Percentiles rank a stretch among this genome's conserved stretches.
Evolutionary conservation across 2,329 filamentous ascomycete genomes (phyloP).

Genomic region (Stagonosporopsis chrysanthemi): DNA sequence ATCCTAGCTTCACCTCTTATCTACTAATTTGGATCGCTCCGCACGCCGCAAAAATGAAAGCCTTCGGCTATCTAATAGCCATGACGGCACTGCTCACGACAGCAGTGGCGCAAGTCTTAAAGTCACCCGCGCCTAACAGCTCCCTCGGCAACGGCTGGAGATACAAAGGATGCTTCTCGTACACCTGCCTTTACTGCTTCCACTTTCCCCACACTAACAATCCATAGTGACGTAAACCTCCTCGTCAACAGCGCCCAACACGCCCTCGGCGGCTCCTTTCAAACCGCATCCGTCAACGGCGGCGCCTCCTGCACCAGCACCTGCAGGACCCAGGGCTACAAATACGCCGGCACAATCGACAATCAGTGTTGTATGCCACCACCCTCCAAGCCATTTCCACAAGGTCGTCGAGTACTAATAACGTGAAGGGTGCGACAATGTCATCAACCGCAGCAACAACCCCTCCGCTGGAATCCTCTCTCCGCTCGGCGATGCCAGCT

Average conservation of each 20-base stretch:
- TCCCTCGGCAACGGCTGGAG: constrained; percentile 17
- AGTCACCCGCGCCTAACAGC: constrained; percentile 8
- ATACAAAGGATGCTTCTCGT: constrained; percentile 32
- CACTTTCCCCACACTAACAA: background rate
- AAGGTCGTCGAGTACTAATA: background rate
- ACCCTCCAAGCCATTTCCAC: no score
- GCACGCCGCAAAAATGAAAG: constrained; percentile 21
- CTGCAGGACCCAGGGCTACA: constrained; percentile 13
- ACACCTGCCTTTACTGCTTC: background rate
- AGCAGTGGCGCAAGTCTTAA: constrained; percentile 4
- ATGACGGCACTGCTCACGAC: constrained; percentile 21
- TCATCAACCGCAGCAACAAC: constrained; percentile 4
- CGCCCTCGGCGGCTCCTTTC: constrained; percentile 15
- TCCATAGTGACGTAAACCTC: background rate
- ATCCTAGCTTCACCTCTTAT: background rate
- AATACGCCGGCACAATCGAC: constrained; percentile 24
- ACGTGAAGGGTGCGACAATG: constrained; percentile 4
- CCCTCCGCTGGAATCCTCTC: background rate
- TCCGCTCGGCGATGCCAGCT: background rate
- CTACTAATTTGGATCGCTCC: background rate
- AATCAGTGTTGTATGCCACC: constrained; percentile 26
- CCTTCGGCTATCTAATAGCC: constrained; percentile 28
- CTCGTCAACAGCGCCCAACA: background rate
- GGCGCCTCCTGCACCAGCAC: constrained; percentile 8
- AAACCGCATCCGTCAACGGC: constrained; percentile 11